These are phyloP conservation scores for Suhomyces tanzawaensis DNA, from an alignment of 805 yeast species.

Conservation along the genomic window DNA sequence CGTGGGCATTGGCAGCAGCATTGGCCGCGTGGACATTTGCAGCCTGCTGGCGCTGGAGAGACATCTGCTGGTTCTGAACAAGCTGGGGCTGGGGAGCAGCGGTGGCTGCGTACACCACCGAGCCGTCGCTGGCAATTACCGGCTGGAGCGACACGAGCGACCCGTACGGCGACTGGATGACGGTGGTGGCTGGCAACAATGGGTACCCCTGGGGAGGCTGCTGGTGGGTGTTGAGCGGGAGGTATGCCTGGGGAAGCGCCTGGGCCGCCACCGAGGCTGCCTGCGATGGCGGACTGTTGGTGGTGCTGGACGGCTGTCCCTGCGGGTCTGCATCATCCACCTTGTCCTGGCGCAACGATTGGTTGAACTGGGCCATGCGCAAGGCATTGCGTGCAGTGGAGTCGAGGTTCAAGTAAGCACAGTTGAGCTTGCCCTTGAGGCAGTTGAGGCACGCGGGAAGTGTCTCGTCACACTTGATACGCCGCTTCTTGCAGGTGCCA, in stretches of 20 bases:
- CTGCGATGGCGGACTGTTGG: conserved; percentile 1
- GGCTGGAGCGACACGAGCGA: conserved; percentile 13
- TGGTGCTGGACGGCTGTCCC: background rate
- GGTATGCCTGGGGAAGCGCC: conserved; percentile 1
- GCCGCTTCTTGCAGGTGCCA: conserved; percentile 59
- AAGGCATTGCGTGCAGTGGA: conserved; percentile 49
- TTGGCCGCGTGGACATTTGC: conserved; percentile 3
- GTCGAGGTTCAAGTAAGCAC: conserved; percentile 50
- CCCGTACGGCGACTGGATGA: conserved; percentile 8
- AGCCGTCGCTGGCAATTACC: conserved; percentile 12
- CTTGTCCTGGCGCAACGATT: conserved; percentile 27
- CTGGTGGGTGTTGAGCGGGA: background rate
- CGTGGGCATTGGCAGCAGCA: conserved; percentile 4
- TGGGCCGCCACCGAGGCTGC: conserved; percentile 3
- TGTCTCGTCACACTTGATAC: conserved; percentile 65
- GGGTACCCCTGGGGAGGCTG: background rate
- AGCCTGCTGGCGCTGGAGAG: background rate
- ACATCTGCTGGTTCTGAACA: background rate
- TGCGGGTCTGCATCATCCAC: conserved; percentile 6
- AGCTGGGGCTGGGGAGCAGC: background rate
- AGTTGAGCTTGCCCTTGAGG: conserved; percentile 43
- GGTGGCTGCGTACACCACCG: conserved; percentile 11
- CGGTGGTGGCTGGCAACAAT: conserved; percentile 1
- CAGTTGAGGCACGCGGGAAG: conserved; percentile 61
- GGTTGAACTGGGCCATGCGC: conserved; percentile 48